phyloP scores from a whole-genome alignment of 768 basidiomycete species.

The Baorangia bicolor region DNA sequence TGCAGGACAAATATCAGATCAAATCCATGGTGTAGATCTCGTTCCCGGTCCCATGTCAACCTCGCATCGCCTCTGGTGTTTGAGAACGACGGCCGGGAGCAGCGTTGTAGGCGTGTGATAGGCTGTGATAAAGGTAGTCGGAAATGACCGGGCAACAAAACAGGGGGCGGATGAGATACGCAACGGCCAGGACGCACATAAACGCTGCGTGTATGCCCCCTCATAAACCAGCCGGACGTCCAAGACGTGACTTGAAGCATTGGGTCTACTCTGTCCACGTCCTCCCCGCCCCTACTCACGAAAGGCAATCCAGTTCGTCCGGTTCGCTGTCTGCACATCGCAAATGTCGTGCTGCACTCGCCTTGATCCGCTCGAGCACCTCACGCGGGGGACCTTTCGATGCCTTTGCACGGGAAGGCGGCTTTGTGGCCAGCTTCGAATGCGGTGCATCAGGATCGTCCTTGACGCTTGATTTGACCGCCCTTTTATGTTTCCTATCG shows the following conservation, averaged over 20 bases:
- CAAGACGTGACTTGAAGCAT: neutral
- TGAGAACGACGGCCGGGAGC: neutral
- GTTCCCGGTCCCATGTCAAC: too few relatives aligned
- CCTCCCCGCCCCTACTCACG: slow-evolving; percentile 26
- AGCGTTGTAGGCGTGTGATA: neutral
- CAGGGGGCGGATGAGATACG: neutral
- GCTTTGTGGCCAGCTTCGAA: neutral
- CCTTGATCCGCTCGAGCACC: slow-evolving; percentile 39
- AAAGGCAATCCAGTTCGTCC: slow-evolving; percentile 48
- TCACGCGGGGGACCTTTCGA: slow-evolving; percentile 39
- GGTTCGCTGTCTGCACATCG: slow-evolving; percentile 35
- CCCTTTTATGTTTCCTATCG: neutral
- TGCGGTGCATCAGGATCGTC: neutral
- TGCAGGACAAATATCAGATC: neutral
- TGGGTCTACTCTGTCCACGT: neutral
- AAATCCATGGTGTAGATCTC: neutral
- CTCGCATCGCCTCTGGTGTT: neutral
- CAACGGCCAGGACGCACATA: neutral
- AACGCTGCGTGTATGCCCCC: neutral
- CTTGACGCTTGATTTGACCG: neutral
- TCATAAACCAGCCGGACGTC: neutral
- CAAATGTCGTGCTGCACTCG: slow-evolving; percentile 24
- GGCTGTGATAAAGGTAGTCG: neutral
- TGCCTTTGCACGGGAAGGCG: slow-evolving; percentile 9
- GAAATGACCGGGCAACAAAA: neutral